Evolutionary conservation across 352 stramenopile genomes (phyloP), one percentile per base, ranked within the genome.

Genomic region (Phytopythium delawarense): DNA sequence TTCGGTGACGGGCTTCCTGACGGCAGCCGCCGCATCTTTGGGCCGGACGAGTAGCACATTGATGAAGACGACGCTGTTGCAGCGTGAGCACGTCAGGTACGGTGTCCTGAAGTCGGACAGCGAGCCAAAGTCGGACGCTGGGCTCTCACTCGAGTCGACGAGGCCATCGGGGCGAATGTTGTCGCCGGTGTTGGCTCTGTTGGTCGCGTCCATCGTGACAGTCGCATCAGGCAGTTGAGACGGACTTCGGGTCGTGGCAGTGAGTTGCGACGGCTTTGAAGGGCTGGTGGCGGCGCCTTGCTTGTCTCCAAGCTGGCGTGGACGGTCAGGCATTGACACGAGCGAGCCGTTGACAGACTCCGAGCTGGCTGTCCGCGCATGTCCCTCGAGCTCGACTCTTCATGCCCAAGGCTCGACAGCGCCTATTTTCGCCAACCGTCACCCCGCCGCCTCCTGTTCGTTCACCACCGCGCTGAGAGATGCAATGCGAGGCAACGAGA

Each of bases 41-140:
- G 59, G 71, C 0, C 80, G 74, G 13, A 94, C 72, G 44, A 70
- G 72, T 20, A 68, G 66, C 9, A 91, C 64, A 44, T 91, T 79
- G 63, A 94, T 75, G 67, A 94, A 92, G 7, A 78, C 80, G 46
- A 94, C 69, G 63, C 69, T 84, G 61, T 94, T 94, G 75, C 83
- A 94, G 39, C 79, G 74, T 48, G 81, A 81, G 57, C 84, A 94
- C 20, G 79, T 92, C 49, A 91, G 70, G 39, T 92, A 92, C 25
- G 84, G 81, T 20, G 83, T 92, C 67, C 75, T 76, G n/a, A 75
- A 54, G 16, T 66, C 62, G 7, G 55, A 61, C 21, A 61, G 39
- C 55, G 55, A 61, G 37, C 55, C 55, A 20, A 40, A 61, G 30
- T 28, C 40, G 16, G 55, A 18, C 13, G 20, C 3, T 4, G 39